Conservation (phyloP, 2,329 filamentous ascomycete genomes). For the Aspergillus niger region DNA sequence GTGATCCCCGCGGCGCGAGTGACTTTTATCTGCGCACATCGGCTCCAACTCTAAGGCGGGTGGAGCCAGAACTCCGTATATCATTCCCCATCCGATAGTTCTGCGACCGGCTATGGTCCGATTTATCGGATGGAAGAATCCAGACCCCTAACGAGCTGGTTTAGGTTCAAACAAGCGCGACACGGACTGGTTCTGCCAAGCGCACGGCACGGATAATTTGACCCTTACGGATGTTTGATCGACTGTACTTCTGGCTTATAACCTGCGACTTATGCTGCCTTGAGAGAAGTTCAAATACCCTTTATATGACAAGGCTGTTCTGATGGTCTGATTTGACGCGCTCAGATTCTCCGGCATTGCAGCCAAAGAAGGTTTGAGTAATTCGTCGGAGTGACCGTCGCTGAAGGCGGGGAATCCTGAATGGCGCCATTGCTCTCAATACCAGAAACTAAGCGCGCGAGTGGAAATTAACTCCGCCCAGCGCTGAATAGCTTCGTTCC, state of each 20-base stretch:
- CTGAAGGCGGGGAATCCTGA: neutral
- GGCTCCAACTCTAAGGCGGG: neutral
- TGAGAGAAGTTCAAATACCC: no score
- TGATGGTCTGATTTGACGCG: no score
- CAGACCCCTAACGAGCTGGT: neutral
- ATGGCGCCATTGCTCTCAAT: neutral
- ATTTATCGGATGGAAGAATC: neutral
- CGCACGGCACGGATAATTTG: neutral
- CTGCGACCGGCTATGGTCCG: neutral
- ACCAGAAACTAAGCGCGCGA: neutral
- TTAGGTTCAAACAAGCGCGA: constrained; percentile 1
- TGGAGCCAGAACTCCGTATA: neutral
- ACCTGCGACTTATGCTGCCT: no score
- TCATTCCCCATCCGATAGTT: neutral
- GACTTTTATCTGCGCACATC: neutral
- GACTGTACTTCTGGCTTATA: no score
- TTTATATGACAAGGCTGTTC: no score
- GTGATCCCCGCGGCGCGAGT: neutral
- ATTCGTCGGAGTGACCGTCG: neutral
- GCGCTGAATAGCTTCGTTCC: neutral
- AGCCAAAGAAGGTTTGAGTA: neutral
- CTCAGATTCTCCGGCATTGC: neutral
- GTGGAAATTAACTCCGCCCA: neutral
- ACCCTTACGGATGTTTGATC: no score
- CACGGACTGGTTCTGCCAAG: neutral